These are phyloP conservation scores for Cyclotella choctawhatcheeana DNA, from an alignment of 108 stramenopile species.

Conservation along the genomic window DNA sequence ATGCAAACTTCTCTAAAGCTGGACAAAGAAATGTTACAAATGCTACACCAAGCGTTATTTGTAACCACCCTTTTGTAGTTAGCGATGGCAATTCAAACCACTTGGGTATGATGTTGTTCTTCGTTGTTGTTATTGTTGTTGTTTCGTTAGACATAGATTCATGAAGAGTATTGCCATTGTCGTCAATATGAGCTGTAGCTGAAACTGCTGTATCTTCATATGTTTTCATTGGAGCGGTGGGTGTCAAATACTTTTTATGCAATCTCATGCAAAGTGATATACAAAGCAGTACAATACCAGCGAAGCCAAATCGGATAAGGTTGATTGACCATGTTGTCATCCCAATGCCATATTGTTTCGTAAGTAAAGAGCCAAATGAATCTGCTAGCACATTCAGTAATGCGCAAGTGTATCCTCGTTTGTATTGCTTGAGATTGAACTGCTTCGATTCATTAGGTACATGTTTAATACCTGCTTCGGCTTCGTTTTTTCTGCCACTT, in stretches of 20 bases:
- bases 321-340: conserved; percentile 88
- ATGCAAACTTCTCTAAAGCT: conserved; percentile 79
- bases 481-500: background rate
- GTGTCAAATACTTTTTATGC: background rate
- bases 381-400: conserved; percentile 80
- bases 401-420: conserved; percentile 65
- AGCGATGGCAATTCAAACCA: conserved; percentile 70
- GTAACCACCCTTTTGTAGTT: conserved; percentile 53
- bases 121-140: background rate
- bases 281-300: conserved; percentile 63
- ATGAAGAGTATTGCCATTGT: background rate
- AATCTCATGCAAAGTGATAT: conserved; percentile 53
- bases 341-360: conserved; percentile 70
- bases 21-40: conserved; percentile 84
- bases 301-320: conserved; percentile 88
- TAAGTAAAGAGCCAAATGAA: conserved; percentile 75
- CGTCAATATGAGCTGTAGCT: conserved; percentile 15
- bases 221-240: background rate
- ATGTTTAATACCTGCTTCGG: background rate
- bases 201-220: conserved; percentile 3
- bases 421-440: conserved; percentile 18
- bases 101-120: background rate
- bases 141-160: too few species aligned
- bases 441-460: background rate
- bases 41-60: conserved; percentile 68